Evolutionary conservation across 768 basidiomycete species (phyloP).

Genomic region (Phylloporus sp.): DNA sequence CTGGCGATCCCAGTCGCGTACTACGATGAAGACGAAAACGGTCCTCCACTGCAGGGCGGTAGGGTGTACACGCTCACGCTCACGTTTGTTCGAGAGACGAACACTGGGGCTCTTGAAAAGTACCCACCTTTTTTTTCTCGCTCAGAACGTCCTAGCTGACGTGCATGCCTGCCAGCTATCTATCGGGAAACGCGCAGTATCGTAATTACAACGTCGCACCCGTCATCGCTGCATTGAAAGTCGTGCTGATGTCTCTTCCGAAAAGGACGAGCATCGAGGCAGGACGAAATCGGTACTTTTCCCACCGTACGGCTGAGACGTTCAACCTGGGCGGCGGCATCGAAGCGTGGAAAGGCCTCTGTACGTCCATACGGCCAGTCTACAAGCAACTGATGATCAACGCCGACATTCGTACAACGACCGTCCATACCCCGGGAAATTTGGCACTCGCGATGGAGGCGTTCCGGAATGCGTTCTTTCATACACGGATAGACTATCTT

Average conservation of each 20-base stretch:
- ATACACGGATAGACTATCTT: not conserved
- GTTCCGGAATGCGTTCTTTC: not conserved
- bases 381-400: constrained; percentile 3
- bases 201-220: not conserved
- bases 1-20: not conserved
- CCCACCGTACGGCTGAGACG: not conserved
- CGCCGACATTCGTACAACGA: not conserved
- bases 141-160: not conserved
- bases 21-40: not conserved
- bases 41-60: not conserved
- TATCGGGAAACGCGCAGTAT: not conserved
- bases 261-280: not conserved
- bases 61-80: not conserved
- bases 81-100: not conserved
- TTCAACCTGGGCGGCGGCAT: not conserved
- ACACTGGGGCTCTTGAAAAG: not conserved
- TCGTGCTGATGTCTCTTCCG: not conserved
- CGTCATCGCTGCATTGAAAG: not conserved
- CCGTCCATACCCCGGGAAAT: not conserved
- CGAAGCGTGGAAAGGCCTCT: not conserved
- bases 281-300: not conserved
- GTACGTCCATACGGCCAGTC: not conserved
- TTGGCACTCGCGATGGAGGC: not conserved
- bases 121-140: not conserved
- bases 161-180: not conserved